Base-by-base conservation (phyloP, 1,284 basidiomycete species). In the Athelia psychrophila region DNA sequence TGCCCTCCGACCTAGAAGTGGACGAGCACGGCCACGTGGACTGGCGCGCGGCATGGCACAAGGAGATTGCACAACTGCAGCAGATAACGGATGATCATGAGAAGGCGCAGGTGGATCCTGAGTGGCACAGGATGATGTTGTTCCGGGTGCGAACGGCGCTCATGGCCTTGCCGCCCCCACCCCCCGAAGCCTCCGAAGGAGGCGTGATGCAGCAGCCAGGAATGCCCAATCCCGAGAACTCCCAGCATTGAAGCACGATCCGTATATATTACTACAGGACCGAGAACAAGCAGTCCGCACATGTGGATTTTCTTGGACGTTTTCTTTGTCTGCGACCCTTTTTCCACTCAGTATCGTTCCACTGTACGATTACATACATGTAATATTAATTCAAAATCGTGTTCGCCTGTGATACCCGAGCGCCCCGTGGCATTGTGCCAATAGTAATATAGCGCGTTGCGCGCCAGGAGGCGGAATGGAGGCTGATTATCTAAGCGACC, bases 91-190 rank as follows among this genome's bases (percentile, higher is more conserved):
- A 71, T 15, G 85, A 91, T 59, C 90, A 91, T 63, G 86, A 91
- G 64, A 90, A 90, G 68, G 80, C 82, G 19, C 84, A 84, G 30
- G 84, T 78, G 1, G 86, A 87, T 50, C 81, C 80, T 49, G 89
- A 92, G 55, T 92, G 89, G 89, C 92, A 84, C 60, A 74, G 84
- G 56, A 84, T 87, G 78, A 91, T 92, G 88, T 63, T 90, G 10
- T 76, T 86, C 61, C 80, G 87, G 22, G 80, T 91, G 49, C 75
- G 88, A 49, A 78, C 77, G 42, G 84, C 83, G 15, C 73, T 91
- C 60, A 80, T 90, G 77, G 77, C 84, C 6, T 13, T 30, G 27
- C 27, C 27, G 27, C 27, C 27, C 13, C 27, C 27, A 13, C 27
- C 75, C 74, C 42, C 76, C 82, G 62, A 83, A 82, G 57, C 82